A percentile compares a stretch with the other conserved stretches of the same genome.
phyloP scores from a whole-genome alignment of 306 rosid genomes.

The Oemleria cerasiformis region DNA sequence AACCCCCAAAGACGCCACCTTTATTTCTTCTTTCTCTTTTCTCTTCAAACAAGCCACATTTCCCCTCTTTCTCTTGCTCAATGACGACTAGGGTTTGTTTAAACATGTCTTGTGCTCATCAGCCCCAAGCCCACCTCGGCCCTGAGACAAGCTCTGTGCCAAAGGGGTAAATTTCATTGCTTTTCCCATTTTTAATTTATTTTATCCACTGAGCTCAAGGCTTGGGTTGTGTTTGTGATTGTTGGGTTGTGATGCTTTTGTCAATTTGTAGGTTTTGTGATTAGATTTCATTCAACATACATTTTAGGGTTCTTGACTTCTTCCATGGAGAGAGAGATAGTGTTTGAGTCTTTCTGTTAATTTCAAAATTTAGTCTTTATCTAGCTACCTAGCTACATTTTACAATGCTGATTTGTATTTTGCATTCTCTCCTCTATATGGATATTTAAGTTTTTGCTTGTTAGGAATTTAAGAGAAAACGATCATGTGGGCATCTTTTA shows the following conservation, averaged over 20 bases:
- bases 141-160: not conserved
- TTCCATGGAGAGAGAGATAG: not conserved
- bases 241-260: constrained; percentile 13
- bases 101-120: not conserved
- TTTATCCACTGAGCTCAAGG: not conserved
- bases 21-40: not conserved
- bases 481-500: not conserved
- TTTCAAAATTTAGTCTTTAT: not conserved
- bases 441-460: not conserved
- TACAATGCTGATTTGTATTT: constrained; percentile 7
- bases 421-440: not conserved
- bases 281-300: not conserved
- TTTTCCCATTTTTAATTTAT: not conserved
- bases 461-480: not conserved
- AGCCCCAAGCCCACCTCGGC: not conserved
- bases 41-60: not conserved
- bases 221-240: not conserved
- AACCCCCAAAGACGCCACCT: not conserved
- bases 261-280: not conserved
- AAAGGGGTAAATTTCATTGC: not conserved
- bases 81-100: not conserved
- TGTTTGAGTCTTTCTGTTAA: not conserved
- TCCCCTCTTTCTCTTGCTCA: not conserved
- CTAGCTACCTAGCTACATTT: not conserved
- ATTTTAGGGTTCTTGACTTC: constrained; percentile 5